Conservation (phyloP, 2,329 filamentous ascomycete genomes). For the Pseudogymnoascus sp. region DNA sequence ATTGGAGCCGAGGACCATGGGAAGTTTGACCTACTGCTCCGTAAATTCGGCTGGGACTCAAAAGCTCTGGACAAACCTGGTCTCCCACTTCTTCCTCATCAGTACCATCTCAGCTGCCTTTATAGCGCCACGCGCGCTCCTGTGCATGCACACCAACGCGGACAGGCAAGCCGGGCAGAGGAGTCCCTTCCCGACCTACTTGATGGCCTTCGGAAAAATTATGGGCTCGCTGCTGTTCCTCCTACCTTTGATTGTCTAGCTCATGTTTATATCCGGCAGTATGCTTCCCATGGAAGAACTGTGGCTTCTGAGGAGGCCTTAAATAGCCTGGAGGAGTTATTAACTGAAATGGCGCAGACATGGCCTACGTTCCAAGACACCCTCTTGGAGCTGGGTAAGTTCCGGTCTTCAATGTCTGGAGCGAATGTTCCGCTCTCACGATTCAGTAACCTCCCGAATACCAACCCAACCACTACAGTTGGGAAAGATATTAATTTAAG, state of each 20-base stretch:
- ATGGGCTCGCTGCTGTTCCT: neutral
- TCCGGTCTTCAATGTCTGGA: neutral
- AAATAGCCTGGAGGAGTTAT: neutral
- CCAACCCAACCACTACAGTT: neutral
- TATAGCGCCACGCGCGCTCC: conserved; percentile 24
- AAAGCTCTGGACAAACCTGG: neutral
- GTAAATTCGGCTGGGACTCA: neutral
- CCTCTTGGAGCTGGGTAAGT: neutral
- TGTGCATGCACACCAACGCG: neutral
- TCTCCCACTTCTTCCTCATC: conserved; percentile 24
- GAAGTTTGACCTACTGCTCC: conserved; percentile 2
- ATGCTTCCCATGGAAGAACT: neutral
- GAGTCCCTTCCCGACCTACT: neutral
- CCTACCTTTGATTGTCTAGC: conserved; percentile 5
- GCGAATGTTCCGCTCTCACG: neutral
- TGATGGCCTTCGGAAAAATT: neutral
- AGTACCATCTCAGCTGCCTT: conserved; percentile 26
- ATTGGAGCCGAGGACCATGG: conserved; percentile 13
- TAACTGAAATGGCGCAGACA: neutral
- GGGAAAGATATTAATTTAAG: neutral
- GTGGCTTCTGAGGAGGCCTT: neutral
- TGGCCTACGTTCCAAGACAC: conserved; percentile 7
- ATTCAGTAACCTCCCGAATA: neutral
- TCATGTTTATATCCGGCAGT: neutral
- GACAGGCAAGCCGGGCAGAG: neutral